These are phyloP conservation scores for Zygosaccharomyces sapae DNA, from an alignment of 1,139 yeast species.

Conservation along the genomic window DNA sequence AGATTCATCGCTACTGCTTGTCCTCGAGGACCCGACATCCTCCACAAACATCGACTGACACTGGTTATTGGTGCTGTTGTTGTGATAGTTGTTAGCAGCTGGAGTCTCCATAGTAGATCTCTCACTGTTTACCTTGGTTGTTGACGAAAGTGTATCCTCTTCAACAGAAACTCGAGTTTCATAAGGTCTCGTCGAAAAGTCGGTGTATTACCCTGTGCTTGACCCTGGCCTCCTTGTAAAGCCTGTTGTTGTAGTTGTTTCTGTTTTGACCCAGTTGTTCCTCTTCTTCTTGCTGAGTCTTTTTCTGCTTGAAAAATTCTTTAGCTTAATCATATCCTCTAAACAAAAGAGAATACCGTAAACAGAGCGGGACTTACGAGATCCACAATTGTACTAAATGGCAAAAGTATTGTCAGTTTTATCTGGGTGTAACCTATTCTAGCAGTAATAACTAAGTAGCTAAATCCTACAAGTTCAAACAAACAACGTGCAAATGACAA, in stretches of 20 bases:
- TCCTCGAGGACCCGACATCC: conserved; percentile 6
- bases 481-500: too few species aligned
- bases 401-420: too few species aligned
- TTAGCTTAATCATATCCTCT: conserved; percentile 3
- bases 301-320: conserved; percentile 5
- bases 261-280: not conserved
- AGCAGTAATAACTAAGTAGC: too few species aligned
- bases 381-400: too few species aligned
- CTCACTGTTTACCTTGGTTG: conserved; percentile 11
- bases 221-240: too few species aligned
- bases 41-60: conserved; percentile 7
- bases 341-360: not conserved
- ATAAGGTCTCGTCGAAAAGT: conserved; percentile 4
- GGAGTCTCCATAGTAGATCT: conserved; percentile 8
- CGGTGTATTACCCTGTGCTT: too few species aligned
- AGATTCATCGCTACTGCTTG: conserved; percentile 10
- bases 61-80: conserved; percentile 4
- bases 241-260: too few species aligned
- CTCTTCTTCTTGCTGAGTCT: conserved; percentile 4
- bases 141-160: conserved; percentile 8
- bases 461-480: too few species aligned
- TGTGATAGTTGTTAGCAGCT: conserved; percentile 3
- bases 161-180: conserved; percentile 3
- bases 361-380: not conserved
- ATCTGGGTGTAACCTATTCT: too few species aligned